Evolutionary conservation across 1,284 basidiomycete species (phyloP).

Genomic region (Coniferiporia sulphurascens): DNA sequence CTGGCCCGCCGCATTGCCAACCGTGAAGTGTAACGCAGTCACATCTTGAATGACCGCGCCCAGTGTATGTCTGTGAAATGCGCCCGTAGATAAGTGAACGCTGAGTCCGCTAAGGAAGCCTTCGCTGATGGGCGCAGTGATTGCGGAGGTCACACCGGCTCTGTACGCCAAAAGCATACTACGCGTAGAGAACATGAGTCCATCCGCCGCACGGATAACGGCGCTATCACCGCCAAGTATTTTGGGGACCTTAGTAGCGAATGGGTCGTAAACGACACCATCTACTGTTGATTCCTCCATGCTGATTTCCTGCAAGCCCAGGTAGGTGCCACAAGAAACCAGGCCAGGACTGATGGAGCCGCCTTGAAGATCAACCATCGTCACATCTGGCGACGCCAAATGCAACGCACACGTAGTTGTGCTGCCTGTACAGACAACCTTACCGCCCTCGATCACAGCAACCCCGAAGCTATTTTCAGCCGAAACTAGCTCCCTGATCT

Average conservation of each 20-base stretch:
- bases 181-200: constrained; percentile 64
- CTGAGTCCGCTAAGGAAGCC: constrained; percentile 65
- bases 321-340: constrained; percentile 52
- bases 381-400: constrained; percentile 19
- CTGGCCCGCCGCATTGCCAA: constrained; percentile 44
- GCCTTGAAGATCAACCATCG: constrained; percentile 44
- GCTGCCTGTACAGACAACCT: constrained; percentile 27
- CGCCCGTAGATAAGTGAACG: constrained; percentile 59
- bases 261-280: constrained; percentile 50
- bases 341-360: constrained; percentile 55
- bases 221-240: constrained; percentile 49
- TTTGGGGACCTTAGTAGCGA: constrained; percentile 37
- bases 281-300: constrained; percentile 66
- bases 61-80: constrained; percentile 55
- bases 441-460: constrained; percentile 40
- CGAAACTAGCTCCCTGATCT: constrained; percentile 21
- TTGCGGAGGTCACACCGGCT: constrained; percentile 52
- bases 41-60: constrained; percentile 66
- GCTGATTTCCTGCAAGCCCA: constrained; percentile 59
- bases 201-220: constrained; percentile 67
- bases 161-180: constrained; percentile 66
- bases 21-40: constrained; percentile 66
- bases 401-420: constrained; percentile 20
- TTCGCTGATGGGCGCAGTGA: constrained; percentile 55
- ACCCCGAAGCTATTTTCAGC: constrained; percentile 26